Conservation (phyloP, 495 filamentous ascomycete genomes). For the Tuber magnatum region DNA sequence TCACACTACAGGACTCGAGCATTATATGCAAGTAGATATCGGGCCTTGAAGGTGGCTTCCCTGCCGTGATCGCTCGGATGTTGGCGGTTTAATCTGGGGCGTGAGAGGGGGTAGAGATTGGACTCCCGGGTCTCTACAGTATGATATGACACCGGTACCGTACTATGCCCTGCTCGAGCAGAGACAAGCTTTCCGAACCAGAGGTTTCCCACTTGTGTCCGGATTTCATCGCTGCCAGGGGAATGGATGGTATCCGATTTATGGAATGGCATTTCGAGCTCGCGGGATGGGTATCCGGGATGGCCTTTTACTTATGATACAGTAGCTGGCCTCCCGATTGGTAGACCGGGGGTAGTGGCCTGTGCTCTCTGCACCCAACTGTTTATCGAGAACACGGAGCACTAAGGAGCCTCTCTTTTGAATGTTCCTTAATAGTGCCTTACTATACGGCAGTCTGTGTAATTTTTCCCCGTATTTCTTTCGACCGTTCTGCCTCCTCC, state of each 20-base stretch:
- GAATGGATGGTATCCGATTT: not conserved
- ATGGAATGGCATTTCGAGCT: not conserved
- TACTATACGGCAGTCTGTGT: not conserved
- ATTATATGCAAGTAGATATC: too few relatives aligned
- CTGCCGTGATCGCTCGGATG: too few relatives aligned
- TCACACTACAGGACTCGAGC: too few relatives aligned
- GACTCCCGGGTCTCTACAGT: not conserved
- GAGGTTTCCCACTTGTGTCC: not conserved
- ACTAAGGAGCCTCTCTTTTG: not conserved
- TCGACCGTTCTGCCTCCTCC: not conserved
- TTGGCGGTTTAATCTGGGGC: not conserved
- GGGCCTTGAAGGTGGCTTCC: not conserved
- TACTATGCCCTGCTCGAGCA: too few relatives aligned
- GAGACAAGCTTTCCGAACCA: not conserved
- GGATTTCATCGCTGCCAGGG: not conserved
- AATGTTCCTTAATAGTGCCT: not conserved
- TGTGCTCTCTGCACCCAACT: not conserved
- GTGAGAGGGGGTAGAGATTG: not conserved
- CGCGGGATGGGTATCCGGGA: not conserved
- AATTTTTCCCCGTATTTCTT: not conserved
- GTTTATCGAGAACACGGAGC: not conserved
- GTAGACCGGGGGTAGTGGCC: not conserved
- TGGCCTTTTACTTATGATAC: not conserved
- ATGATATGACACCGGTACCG: too few relatives aligned
- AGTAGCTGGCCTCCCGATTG: not conserved